A percentile compares a stretch with the other conserved stretches of the same genome.
phyloP scores from a whole-genome alignment of 257 asterid genomes.

The Leonotis leonurus region DNA sequence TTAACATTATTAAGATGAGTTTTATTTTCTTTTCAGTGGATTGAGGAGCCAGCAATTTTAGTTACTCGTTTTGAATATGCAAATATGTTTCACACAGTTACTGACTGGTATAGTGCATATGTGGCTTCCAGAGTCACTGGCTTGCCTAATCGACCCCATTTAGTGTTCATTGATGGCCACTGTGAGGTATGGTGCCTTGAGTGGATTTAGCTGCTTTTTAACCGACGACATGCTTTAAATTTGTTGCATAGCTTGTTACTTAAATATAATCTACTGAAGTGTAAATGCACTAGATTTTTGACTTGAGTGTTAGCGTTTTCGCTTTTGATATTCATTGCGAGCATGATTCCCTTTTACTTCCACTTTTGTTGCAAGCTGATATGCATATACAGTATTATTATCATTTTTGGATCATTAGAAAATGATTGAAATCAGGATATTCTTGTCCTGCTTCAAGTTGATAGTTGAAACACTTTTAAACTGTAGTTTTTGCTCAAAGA shows the following conservation, averaged over 20 bases:
- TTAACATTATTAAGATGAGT: slow-evolving; percentile 12
- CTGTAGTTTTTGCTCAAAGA: background rate
- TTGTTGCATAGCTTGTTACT: background rate
- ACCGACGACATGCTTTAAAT: background rate
- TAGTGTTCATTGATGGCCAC: slow-evolving; percentile 92
- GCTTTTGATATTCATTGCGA: too few species aligned
- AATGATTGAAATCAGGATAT: background rate
- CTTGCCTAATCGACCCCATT: slow-evolving; percentile 79
- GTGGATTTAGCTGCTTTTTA: background rate
- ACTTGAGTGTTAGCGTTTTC: too few species aligned
- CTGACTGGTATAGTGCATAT: slow-evolving; percentile 98
- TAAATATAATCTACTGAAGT: background rate
- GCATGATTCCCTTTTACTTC: background rate
- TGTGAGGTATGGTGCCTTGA: slow-evolving; percentile 58
- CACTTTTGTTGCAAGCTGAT: background rate
- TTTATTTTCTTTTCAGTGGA: slow-evolving; percentile 62
- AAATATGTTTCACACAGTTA: slow-evolving; percentile 85
- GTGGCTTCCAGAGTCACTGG: slow-evolving; percentile 88
- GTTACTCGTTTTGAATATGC: slow-evolving; percentile 94
- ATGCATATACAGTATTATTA: background rate
- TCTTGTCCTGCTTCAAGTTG: background rate
- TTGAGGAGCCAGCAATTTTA: slow-evolving; percentile 84
- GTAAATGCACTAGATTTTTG: background rate
- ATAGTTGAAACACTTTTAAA: too few species aligned
- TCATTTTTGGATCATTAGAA: background rate